Percentiles rank a stretch among this genome's conserved stretches.
These are phyloP conservation scores for Gymnopilus dilepis DNA, from an alignment of 768 basidiomycete genomes.

Conservation along the genomic window DNA sequence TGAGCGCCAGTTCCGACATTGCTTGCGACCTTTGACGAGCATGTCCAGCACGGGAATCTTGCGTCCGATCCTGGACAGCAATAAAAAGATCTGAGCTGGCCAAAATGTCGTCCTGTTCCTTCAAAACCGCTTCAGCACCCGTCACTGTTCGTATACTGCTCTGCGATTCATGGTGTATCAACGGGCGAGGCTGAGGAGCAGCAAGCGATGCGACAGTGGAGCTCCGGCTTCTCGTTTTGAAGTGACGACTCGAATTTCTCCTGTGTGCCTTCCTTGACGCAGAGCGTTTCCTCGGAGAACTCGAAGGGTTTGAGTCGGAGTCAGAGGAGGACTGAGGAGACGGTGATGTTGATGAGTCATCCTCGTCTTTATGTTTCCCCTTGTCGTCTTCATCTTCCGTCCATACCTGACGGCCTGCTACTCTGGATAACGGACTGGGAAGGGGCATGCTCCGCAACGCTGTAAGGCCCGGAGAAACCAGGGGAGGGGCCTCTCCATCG, in stretches of 20 bases:
- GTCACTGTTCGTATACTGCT: constrained; percentile 78
- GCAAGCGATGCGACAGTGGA: constrained; percentile 70
- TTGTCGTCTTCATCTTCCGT: constrained; percentile 50
- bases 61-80: constrained; percentile 29
- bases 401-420: constrained; percentile 61
- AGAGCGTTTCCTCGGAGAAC: constrained; percentile 33
- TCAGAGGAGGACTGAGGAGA: constrained; percentile 76
- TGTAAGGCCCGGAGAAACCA: constrained; percentile 41
- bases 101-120: constrained; percentile 29
- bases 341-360: constrained; percentile 55
- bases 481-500: constrained; percentile 38
- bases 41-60: constrained; percentile 26
- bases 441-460: constrained; percentile 40
- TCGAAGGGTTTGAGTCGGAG: constrained; percentile 55
- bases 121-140: constrained; percentile 52
- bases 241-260: constrained; percentile 33
- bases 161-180: constrained; percentile 57
- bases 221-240: constrained; percentile 60
- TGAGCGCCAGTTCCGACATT: constrained; percentile 34
- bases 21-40: constrained; percentile 36
- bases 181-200: constrained; percentile 37
- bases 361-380: constrained; percentile 48
- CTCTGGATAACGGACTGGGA: constrained; percentile 71
- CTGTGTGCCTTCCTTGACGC: constrained; percentile 37
- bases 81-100: constrained; percentile 26